Evolutionary conservation across 73 alveolate species (phyloP).

Genomic region (Stentor coeruleus): DNA sequence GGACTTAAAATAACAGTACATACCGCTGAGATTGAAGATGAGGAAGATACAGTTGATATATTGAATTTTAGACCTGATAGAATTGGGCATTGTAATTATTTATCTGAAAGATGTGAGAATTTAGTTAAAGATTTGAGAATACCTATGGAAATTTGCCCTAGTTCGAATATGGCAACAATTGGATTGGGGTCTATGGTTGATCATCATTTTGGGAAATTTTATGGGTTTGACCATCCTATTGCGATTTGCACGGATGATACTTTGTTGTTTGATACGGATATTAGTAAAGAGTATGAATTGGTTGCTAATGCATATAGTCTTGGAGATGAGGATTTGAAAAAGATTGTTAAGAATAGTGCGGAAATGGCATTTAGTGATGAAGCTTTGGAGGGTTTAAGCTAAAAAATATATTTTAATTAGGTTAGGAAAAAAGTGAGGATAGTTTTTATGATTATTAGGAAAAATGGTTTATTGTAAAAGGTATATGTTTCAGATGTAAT

Average conservation of each 20-base stretch:
- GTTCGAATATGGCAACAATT: slow-evolving; percentile 58
- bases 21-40: slow-evolving; percentile 56
- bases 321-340: background rate
- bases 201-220: slow-evolving; percentile 37
- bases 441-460: no score
- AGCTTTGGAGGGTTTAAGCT: no score
- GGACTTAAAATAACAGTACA: slow-evolving; percentile 70
- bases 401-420: no score
- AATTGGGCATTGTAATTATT: slow-evolving; percentile 74
- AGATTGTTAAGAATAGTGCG: background rate
- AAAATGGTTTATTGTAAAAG: no score
- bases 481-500: no score
- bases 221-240: slow-evolving; percentile 38
- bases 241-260: slow-evolving; percentile 74
- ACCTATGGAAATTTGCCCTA: slow-evolving; percentile 80
- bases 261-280: slow-evolving; percentile 56
- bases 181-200: slow-evolving; percentile 30
- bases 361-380: background rate
- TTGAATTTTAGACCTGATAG: slow-evolving; percentile 78
- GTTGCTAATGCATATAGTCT: background rate
- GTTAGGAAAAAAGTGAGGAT: no score
- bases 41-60: slow-evolving; percentile 64
- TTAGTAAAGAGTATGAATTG: slow-evolving; percentile 35
- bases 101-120: slow-evolving; percentile 39
- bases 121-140: slow-evolving; percentile 40